Conservation (phyloP, 2,329 filamentous ascomycete species). For the Fusarium robinianum region DNA sequence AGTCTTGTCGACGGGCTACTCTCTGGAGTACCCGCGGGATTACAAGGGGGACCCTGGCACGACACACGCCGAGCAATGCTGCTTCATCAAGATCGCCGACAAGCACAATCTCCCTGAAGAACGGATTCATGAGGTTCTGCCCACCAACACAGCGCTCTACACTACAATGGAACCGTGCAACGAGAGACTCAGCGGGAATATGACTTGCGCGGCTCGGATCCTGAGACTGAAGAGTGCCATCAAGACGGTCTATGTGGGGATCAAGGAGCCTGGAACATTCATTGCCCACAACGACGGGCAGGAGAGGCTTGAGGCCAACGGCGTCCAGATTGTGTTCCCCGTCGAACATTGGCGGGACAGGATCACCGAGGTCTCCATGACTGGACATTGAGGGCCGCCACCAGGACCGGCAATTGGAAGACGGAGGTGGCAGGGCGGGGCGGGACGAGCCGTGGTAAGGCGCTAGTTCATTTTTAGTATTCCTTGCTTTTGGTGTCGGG, state of each 20-base stretch:
- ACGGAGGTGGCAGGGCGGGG: neutral
- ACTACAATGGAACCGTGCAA: constrained; percentile 54
- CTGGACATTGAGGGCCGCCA: constrained; percentile 54
- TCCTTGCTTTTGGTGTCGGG: too few species aligned
- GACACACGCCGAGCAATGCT: constrained; percentile 50
- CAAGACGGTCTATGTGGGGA: constrained; percentile 46
- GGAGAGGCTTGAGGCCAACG: constrained; percentile 30
- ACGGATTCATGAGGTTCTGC: constrained; percentile 43
- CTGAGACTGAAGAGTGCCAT: constrained; percentile 40
- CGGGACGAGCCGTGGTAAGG: neutral
- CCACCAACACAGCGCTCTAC: constrained; percentile 47
- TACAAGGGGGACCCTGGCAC: constrained; percentile 44
- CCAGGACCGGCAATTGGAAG: constrained; percentile 11
- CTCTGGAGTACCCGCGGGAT: constrained; percentile 45
- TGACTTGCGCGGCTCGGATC: constrained; percentile 44
- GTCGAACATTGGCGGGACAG: constrained; percentile 55
- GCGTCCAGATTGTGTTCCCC: constrained; percentile 34
- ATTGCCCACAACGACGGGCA: constrained; percentile 41
- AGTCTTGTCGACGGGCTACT: constrained; percentile 50
- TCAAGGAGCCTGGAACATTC: constrained; percentile 46
- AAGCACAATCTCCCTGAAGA: constrained; percentile 42
- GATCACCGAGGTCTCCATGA: constrained; percentile 64
- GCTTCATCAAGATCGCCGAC: constrained; percentile 50
- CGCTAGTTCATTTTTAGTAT: too few species aligned
- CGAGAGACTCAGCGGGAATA: constrained; percentile 46